Conservation (phyloP, 176 grass and related monocot genomes). For the Oropetium thomaeum region DNA sequence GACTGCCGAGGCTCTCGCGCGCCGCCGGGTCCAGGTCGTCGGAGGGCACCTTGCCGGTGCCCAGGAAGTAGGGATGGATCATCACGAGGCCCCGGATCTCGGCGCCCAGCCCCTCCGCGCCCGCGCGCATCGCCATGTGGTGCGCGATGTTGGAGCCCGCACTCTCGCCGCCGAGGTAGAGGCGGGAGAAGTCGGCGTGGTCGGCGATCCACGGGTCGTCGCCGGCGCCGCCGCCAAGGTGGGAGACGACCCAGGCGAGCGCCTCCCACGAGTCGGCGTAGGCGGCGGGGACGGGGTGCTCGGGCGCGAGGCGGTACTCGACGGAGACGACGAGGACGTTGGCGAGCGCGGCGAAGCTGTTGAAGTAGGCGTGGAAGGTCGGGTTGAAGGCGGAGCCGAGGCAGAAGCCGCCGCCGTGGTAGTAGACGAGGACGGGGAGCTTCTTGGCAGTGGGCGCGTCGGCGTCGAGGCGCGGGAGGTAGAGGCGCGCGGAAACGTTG, state of each 20-base stretch:
- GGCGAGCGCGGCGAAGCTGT: constrained; percentile 38
- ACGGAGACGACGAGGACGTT: constrained; percentile 54
- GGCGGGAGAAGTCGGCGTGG: constrained; percentile 56
- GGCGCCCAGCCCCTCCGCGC: constrained; percentile 32
- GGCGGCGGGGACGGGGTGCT: constrained; percentile 61
- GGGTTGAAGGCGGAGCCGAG: constrained; percentile 67
- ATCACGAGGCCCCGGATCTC: constrained; percentile 52
- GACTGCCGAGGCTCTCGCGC: constrained; percentile 37
- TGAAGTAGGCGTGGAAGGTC: constrained; percentile 56
- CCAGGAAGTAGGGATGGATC: constrained; percentile 84
- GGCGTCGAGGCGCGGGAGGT: constrained; percentile 28
- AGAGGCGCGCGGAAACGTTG: constrained; percentile 59
- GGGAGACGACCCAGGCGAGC: constrained; percentile 62
- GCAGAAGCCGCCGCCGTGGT: constrained; percentile 70
- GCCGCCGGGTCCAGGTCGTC: constrained; percentile 31
- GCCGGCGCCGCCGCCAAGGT: not conserved
- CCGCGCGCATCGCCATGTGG: constrained; percentile 58
- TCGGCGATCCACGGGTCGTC: constrained; percentile 38
- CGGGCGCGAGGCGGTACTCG: constrained; percentile 81
- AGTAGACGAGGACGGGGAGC: constrained; percentile 56
- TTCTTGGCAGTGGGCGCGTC: no score
- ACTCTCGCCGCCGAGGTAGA: constrained; percentile 81
- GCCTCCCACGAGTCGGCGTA: constrained; percentile 57
- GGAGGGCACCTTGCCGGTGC: constrained; percentile 44
- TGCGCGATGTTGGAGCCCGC: constrained; percentile 82